Conservation (phyloP, 495 filamentous ascomycete species). For the Trichoderma orchidacearum region DNA sequence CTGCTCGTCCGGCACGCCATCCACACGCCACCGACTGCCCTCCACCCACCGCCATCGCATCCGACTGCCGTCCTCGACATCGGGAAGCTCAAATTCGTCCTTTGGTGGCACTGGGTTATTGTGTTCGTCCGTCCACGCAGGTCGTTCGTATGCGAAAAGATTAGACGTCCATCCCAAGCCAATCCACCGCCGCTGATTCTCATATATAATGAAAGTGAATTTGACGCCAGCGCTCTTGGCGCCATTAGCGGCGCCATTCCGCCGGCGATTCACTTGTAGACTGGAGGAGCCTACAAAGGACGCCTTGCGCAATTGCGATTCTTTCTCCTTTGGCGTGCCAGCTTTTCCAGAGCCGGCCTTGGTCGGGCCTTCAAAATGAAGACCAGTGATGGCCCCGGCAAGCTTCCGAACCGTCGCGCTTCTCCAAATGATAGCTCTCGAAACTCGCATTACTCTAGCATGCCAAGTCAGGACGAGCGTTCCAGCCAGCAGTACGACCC, state of each 20-base stretch:
- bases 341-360: neutral
- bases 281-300: constrained; percentile 1
- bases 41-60: constrained; percentile 85
- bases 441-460: constrained; percentile 71
- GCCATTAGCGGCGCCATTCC: constrained; percentile 9
- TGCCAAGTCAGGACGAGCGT: constrained; percentile 84
- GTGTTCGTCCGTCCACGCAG: constrained; percentile 92
- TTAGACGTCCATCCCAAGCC: constrained; percentile 91
- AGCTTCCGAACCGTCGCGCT: constrained; percentile 58
- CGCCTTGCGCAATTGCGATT: constrained; percentile 24
- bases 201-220: constrained; percentile 91
- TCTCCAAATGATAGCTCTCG: constrained; percentile 81
- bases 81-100: constrained; percentile 74
- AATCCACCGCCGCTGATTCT: constrained; percentile 93
- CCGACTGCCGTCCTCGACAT: constrained; percentile 60
- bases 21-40: constrained; percentile 74
- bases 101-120: constrained; percentile 65
- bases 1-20: constrained; percentile 49
- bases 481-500: constrained; percentile 64
- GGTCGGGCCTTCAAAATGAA: constrained; percentile 43
- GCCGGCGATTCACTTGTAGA: neutral
- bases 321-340: constrained; percentile 6
- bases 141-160: constrained; percentile 75
- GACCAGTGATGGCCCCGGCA: constrained; percentile 58
- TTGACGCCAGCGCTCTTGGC: constrained; percentile 58